Evolutionary conservation across 768 basidiomycete genomes (phyloP).

Genomic region (Tylopilus subfusipes): DNA sequence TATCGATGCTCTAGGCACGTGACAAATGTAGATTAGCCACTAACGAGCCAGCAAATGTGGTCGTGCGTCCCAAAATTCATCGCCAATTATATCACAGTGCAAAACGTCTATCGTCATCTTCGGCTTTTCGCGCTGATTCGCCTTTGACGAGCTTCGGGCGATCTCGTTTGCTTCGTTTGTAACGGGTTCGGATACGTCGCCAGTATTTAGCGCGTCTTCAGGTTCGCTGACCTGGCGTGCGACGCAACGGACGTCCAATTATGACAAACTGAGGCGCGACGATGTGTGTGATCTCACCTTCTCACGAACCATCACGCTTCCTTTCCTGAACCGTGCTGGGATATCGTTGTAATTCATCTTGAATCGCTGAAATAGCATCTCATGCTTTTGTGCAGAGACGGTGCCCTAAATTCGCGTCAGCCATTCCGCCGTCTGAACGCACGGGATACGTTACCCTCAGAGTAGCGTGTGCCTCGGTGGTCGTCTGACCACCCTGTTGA

Average conservation of each 20-base stretch:
- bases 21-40: not conserved
- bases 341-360: conserved; percentile 85
- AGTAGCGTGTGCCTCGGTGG: conserved; percentile 76
- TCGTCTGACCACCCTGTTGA: conserved; percentile 72
- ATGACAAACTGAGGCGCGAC: not conserved
- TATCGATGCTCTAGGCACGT: too few relatives aligned
- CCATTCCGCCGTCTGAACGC: not conserved
- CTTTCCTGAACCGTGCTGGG: conserved; percentile 72
- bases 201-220: not conserved
- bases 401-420: conserved; percentile 61
- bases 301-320: conserved; percentile 75
- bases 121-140: conserved; percentile 34
- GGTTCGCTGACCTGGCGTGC: conserved; percentile 8
- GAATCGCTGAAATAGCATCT: conserved; percentile 81
- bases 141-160: conserved; percentile 17
- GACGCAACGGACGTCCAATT: not conserved
- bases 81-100: conserved; percentile 82
- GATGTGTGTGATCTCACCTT: conserved; percentile 34
- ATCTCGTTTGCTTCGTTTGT: not conserved
- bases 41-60: conserved; percentile 45
- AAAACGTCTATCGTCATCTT: conserved; percentile 51
- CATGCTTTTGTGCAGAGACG: conserved; percentile 84
- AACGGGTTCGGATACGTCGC: not conserved
- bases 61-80: conserved; percentile 72
- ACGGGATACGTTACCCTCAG: conserved; percentile 51